Base-by-base conservation (phyloP, 2,329 filamentous ascomycete genomes). In the Xylaria multiplex region DNA sequence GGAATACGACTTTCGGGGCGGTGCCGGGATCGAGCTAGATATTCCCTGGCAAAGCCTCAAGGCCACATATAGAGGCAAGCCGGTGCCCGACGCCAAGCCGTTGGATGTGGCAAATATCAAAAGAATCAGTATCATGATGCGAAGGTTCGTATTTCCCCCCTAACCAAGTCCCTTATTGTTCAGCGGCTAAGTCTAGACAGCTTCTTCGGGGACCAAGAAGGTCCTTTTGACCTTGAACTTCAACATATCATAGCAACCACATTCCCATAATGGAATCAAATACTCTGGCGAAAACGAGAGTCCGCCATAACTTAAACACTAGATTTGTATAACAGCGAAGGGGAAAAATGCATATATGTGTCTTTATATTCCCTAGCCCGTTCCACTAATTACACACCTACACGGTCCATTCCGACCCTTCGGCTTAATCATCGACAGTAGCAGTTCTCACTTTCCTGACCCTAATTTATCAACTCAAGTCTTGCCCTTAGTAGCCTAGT, bases 61-160 rank as follows among this genome's bases (percentile, higher is more conserved):
- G 74, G 81, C 92, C 1, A 95, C 90, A 1, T 96, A 93, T 77
- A 83, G 92, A 3, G 93, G 93, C 0, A 86, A 84, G 72, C 83
- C 88, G 67, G 84, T 86, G 75, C 79, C 84, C 19, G 88, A 91
- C 78, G 86, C 86, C 0, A 77, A 82, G 63, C 82, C 85, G 5
- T 76, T 96, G 70, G 81, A 93, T 71, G 73, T 85, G 68, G 81
- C 81, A 54, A 81, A 81, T 49, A 81, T 96, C 45, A 90, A 86
- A 78, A 83, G 91, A 53, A 81, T 95, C 35, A 90, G 88, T 57
- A 82, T 96, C 65, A 94, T 96, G 92, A 91, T 91, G 83, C 82
- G 93, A 76, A 96, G 92, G 92, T 93, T 78, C 65, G 81, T 75
- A 3, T 37, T 13, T 57, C 1, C 27, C 2, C 49, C 2, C 55